These are phyloP conservation scores for Corymbia calophylla DNA, from an alignment of 441 rosid genomes.

Conservation along the genomic window DNA sequence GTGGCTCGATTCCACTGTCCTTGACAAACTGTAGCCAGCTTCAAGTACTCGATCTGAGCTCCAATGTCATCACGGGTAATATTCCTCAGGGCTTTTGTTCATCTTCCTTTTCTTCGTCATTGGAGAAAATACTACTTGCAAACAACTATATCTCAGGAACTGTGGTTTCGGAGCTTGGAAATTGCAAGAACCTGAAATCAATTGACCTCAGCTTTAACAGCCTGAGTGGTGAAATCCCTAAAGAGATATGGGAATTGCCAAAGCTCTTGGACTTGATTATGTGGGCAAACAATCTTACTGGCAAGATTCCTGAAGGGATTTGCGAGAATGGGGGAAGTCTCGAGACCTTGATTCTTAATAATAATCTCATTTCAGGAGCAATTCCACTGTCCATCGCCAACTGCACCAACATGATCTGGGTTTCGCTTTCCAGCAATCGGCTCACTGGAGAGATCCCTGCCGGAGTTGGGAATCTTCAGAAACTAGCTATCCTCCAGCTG, in stretches of 20 bases:
- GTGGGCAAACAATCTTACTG: conserved; percentile 88
- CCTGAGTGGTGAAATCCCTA: conserved; percentile 57
- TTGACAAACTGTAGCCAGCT: conserved; percentile 55
- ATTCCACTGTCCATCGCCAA: conserved; percentile 63
- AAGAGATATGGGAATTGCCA: conserved; percentile 65
- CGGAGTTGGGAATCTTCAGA: conserved; percentile 57
- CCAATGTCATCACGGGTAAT: conserved; percentile 56
- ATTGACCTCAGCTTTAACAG: conserved; percentile 92
- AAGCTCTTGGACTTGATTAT: conserved; percentile 65
- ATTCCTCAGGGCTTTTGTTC: conserved; percentile 64
- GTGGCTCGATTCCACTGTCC: conserved; percentile 63
- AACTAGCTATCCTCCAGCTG: conserved; percentile 74
- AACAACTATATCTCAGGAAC: conserved; percentile 63
- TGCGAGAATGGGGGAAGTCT: conserved; percentile 74
- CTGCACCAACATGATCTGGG: conserved; percentile 90
- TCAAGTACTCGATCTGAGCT: conserved; percentile 74
- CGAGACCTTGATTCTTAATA: conserved; percentile 80
- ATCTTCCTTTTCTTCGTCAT: conserved; percentile 15
- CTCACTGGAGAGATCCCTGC: conserved; percentile 70
- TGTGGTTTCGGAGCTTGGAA: conserved; percentile 61
- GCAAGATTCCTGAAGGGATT: conserved; percentile 70
- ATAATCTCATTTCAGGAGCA: conserved; percentile 65
- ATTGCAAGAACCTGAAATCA: conserved; percentile 58
- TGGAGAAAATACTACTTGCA: conserved; percentile 64
- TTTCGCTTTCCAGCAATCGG: conserved; percentile 75